Evolutionary conservation across 2,329 filamentous ascomycete species (phyloP), one percentile per base, ranked within the genome.

Genomic region (Scedosporium aurantiacum): DNA sequence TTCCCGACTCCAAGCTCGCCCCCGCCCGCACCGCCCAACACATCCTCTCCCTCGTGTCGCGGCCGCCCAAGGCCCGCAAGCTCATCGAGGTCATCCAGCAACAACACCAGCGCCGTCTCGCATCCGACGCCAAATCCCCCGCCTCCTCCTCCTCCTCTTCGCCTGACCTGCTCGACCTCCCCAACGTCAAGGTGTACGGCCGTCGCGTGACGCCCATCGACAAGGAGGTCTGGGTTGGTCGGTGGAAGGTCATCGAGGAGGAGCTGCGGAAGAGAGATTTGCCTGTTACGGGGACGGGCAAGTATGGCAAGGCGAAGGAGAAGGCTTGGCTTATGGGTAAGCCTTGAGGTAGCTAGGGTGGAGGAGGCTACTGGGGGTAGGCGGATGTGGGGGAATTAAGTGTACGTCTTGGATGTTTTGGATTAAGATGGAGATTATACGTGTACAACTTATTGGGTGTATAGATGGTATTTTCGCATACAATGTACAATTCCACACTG

Each of bases 241-340:
- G 89, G 68, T 89, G 87, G 83, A 94, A 94, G 82, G 73, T 91
- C 58, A 90, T 93, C 68, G 82, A 89, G 71, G 77, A 85, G 68
- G 87, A 90, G 73, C 76, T 93, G 64, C 74, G 74, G 68, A 79
- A 82, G 70, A 78, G 86, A 61, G 81, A 80, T 16, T 71, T 92
- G 66, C 83, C 86, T 6, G 74, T 84, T 16, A 76, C 75, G 3
- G 83, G 82, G 2, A 74, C 75, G 57, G 72, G 70, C 7, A 70
- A 71, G 6, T 65, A 73, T 57, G 65, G 69, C 14, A 75, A 73
- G 69, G 75, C 74, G 65, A 76, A 70, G 68, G 78, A 81, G 70
- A 67, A 72, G 60, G 65, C 71, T n/a, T 77, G 76, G 70, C 64
- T 79, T 28, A 67, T 67, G 64, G 77, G 78, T 21, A 74, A 72